Evolutionary conservation across 2,329 filamentous ascomycete species (phyloP).

Genomic region (Colletotrichum lentis): DNA sequence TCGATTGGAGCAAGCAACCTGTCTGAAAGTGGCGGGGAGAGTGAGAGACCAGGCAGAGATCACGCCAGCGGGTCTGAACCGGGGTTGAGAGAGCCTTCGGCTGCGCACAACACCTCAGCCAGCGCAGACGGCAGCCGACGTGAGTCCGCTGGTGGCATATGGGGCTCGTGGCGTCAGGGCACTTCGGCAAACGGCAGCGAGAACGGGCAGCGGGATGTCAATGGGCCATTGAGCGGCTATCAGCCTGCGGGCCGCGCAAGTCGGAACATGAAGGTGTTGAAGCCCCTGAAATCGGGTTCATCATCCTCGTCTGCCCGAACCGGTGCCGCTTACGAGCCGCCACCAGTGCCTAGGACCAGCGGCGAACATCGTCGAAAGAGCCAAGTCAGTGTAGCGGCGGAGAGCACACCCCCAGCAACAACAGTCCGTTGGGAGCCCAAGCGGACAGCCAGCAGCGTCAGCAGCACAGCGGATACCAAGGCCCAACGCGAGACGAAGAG

Average conservation of each 20-base stretch:
- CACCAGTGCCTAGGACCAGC: slow-evolving; percentile 54
- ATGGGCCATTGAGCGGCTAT: slow-evolving; percentile 69
- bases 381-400: slow-evolving; percentile 60
- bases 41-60: slow-evolving; percentile 49
- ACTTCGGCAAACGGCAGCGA: slow-evolving; percentile 59
- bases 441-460: slow-evolving; percentile 54
- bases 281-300: slow-evolving; percentile 71
- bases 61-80: slow-evolving; percentile 28
- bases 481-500: slow-evolving; percentile 45
- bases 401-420: slow-evolving; percentile 56
- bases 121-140: slow-evolving; percentile 46
- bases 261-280: slow-evolving; percentile 89
- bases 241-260: slow-evolving; percentile 70
- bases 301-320: slow-evolving; percentile 58
- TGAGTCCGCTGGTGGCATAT: slow-evolving; percentile 65
- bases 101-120: slow-evolving; percentile 21
- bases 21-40: slow-evolving; percentile 57
- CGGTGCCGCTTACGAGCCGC: slow-evolving; percentile 62
- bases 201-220: slow-evolving; percentile 59
- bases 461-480: slow-evolving; percentile 46
- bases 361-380: slow-evolving; percentile 64
- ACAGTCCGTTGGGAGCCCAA: slow-evolving; percentile 63
- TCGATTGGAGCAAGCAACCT: slow-evolving; percentile 47
- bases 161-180: slow-evolving; percentile 75
- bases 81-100: slow-evolving; percentile 17